Percentiles rank a stretch among this genome's conserved stretches.
Conservation (phyloP, 2,329 filamentous ascomycete species). For the Aspergillus fijiensis region DNA sequence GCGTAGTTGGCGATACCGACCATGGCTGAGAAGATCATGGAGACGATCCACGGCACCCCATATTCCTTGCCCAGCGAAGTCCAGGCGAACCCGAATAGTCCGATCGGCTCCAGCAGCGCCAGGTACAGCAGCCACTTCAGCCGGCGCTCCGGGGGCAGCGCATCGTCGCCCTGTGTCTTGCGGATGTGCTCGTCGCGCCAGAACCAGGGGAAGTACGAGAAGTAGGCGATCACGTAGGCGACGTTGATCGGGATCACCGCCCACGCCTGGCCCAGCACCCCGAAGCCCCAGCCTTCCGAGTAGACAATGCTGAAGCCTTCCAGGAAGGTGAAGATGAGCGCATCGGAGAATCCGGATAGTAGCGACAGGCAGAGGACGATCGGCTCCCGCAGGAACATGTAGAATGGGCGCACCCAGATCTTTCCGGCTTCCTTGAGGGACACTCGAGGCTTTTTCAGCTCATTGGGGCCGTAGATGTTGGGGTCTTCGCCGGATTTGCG, state of each 20-base stretch:
- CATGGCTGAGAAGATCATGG: constrained; percentile 63
- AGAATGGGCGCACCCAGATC: constrained; percentile 64
- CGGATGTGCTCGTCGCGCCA: constrained; percentile 40
- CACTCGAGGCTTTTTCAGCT: constrained; percentile 49
- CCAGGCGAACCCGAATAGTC: constrained; percentile 68
- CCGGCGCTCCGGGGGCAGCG: constrained; percentile 61
- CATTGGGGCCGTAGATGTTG: constrained; percentile 65
- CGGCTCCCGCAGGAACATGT: constrained; percentile 70
- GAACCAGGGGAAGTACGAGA: constrained; percentile 54
- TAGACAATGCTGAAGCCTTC: constrained; percentile 59
- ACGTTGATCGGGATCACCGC: constrained; percentile 66
- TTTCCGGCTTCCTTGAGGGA: constrained; percentile 32
- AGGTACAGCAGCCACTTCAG: constrained; percentile 66
- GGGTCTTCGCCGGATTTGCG: constrained; percentile 52
- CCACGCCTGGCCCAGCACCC: constrained; percentile 56
- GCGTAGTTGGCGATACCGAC: constrained; percentile 71
- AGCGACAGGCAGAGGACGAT: constrained; percentile 69
- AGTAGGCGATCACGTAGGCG: constrained; percentile 64
- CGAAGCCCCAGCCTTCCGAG: constrained; percentile 59
- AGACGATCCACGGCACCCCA: constrained; percentile 65
- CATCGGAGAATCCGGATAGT: constrained; percentile 69
- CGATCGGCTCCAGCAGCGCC: constrained; percentile 62
- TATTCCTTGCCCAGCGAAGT: constrained; percentile 61
- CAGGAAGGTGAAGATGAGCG: constrained; percentile 66
- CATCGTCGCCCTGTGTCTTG: constrained; percentile 48